phyloP scores from a whole-genome alignment of 2,329 filamentous ascomycete species.

The Xylariaceae sp. region DNA sequence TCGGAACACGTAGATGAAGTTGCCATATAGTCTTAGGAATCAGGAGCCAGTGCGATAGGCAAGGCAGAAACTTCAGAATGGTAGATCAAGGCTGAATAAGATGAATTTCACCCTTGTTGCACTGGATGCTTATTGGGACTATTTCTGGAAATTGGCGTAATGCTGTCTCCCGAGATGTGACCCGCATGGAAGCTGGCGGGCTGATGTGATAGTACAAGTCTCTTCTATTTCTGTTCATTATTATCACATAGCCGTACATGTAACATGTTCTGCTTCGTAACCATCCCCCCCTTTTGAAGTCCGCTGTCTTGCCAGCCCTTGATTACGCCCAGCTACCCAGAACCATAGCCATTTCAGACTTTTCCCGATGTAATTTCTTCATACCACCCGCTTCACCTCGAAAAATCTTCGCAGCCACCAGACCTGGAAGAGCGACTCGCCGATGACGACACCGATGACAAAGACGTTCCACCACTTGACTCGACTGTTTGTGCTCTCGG shows the following conservation, averaged over 20 bases:
- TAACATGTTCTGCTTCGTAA: slow-evolving; percentile 12
- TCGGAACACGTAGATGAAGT: slow-evolving; percentile 9
- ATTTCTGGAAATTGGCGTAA: background rate
- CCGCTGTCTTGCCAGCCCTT: slow-evolving; percentile 23
- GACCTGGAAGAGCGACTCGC: slow-evolving; percentile 95
- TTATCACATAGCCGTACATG: slow-evolving; percentile 27
- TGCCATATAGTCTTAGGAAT: no score
- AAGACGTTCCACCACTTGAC: slow-evolving; percentile 99
- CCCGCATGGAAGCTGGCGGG: background rate
- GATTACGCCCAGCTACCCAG: slow-evolving; percentile 31
- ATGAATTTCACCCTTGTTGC: background rate
- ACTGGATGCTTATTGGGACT: background rate
- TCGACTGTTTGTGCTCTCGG: slow-evolving; percentile 94
- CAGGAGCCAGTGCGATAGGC: background rate
- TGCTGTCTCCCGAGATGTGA: background rate
- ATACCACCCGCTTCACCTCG: slow-evolving; percentile 75
- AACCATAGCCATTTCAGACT: slow-evolving; percentile 10
- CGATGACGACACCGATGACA: slow-evolving; percentile 84
- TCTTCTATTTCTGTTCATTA: slow-evolving; percentile 27
- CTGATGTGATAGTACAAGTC: slow-evolving; percentile 4
- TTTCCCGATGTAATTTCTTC: slow-evolving; percentile 25
- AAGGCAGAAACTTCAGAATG: background rate
- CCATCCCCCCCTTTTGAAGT: slow-evolving; percentile 14
- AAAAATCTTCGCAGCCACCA: slow-evolving; percentile 99
- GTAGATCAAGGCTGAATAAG: background rate